Conservation (phyloP, 2,329 filamentous ascomycete species). For the Acephala macrosclerotiorum region DNA sequence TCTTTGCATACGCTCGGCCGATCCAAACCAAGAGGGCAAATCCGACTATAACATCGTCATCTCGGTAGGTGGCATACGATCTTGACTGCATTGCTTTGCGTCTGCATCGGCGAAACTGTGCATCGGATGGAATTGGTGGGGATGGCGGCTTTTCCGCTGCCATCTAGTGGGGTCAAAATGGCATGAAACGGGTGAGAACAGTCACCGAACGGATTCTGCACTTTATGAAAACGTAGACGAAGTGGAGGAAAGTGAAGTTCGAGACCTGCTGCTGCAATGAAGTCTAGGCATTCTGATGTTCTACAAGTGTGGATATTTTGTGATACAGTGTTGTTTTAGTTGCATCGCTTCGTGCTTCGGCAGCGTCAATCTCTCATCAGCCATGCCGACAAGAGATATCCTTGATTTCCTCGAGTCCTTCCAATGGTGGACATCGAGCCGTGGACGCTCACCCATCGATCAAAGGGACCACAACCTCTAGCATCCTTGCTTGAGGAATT, state of each 20-base stretch:
- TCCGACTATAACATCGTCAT: conserved; percentile 1
- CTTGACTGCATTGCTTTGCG: conserved; percentile 15
- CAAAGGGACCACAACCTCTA: not conserved
- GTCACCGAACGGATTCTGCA: not conserved
- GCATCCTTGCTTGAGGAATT: not conserved
- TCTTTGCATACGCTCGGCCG: not conserved
- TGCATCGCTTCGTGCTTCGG: not conserved
- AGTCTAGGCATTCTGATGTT: not conserved
- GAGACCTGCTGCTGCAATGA: not conserved
- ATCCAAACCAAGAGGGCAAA: conserved; percentile 5
- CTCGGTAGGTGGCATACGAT: conserved; percentile 17
- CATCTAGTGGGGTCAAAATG: not conserved
- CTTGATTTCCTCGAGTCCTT: not conserved
- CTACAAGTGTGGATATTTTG: not conserved
- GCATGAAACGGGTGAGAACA: conserved; percentile 1
- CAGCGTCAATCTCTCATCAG: no score
- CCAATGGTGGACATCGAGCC: not conserved
- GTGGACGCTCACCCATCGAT: not conserved
- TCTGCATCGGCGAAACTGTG: conserved; percentile 9
- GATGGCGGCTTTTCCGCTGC: not conserved
- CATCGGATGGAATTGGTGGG: conserved; percentile 4
- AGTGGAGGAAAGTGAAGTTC: not conserved
- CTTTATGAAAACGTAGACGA: not conserved
- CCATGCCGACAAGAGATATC: not conserved
- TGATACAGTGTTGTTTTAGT: not conserved